Evolutionary conservation across 345 rosid species (phyloP), one percentile per base, ranked within the genome.

Genomic region (Conringia planisiliqua): DNA sequence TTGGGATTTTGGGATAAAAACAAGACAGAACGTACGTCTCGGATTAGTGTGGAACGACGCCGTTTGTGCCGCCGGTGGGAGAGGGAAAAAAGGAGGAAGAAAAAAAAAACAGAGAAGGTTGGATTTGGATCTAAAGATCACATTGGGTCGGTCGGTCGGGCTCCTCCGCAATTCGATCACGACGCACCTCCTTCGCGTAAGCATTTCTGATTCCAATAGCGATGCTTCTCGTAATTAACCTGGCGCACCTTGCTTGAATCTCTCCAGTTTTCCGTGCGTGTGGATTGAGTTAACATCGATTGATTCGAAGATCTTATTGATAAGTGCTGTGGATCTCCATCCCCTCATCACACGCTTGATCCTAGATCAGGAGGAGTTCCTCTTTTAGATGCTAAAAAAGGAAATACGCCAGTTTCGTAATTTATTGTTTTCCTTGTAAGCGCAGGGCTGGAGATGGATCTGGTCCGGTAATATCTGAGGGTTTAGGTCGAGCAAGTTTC

Each of bases 401-500:
- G 24, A 22, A 22, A 22, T 22, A 22, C 1, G 30, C 9, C 8
- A 26, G 1, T 51, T 40, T 71, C 47, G 58, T 36, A 46, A 10
- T 39, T 50, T 10, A 22, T 73, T 32, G 56, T 32, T 70, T 27
- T 54, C 39, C 10, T 36, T 72, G 56, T 58, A 17, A 72, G 55
- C 81, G 72, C 86, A 81, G 86, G 78, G 50, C 8, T 70, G 52
- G 75, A 47, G 65, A 63, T 77, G 72, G 67, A 47, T 73, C 75
- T 66, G 57, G 57, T 68, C 72, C 54, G 71, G 40, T 81, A 76
- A 79, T 60, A 33, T 71, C 68, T 60, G 80, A 72, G 80, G 80
- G 58, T 24, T 50, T 42, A 54, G 69, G 66, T 75, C 61, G 56
- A 52, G 27, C 74, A 46, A 47, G 46, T 26, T 68, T 51, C 66